These are phyloP conservation scores for Coriaria nepalensis DNA, from an alignment of 306 rosid genomes.

Conservation along the genomic window DNA sequence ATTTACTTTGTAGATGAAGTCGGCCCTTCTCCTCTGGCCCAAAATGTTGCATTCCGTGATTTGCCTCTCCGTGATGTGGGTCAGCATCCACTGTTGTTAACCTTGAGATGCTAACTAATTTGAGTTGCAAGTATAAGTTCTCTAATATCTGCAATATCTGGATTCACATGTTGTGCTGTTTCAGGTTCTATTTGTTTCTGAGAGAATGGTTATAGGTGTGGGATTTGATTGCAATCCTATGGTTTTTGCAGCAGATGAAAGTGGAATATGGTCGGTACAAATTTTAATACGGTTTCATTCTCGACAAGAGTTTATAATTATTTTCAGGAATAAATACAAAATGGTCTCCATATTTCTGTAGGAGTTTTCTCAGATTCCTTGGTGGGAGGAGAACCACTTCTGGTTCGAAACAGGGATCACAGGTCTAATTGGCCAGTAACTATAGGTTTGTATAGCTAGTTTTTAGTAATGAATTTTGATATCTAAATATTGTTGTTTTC, in stretches of 20 bases:
- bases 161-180: conserved; percentile 20
- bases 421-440: too few species aligned
- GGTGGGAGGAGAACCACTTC: conserved; percentile 63
- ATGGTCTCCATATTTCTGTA: conserved; percentile 16
- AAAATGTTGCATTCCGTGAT: conserved; percentile 75
- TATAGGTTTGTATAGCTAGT: too few species aligned
- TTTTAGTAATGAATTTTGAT: conserved; percentile 2
- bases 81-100: conserved; percentile 76
- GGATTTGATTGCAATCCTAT: conserved; percentile 87
- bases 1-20: conserved; percentile 85
- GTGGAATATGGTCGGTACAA: conserved; percentile 70
- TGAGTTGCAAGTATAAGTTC: too few species aligned
- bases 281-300: conserved; percentile 2
- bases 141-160: conserved; percentile 22
- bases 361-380: conserved; percentile 77
- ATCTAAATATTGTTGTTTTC: conserved; percentile 7
- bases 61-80: conserved; percentile 99
- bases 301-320: conserved; percentile 8
- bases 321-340: conserved; percentile 16
- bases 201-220: conserved; percentile 70
- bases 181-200: conserved; percentile 92
- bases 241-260: conserved; percentile 76
- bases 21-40: conserved; percentile 94
- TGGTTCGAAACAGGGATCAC: conserved; percentile 62
- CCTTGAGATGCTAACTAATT: conserved; percentile 21